Evolutionary conservation across 148 eudicot species (phyloP).

Genomic region (Cornus suecica): DNA sequence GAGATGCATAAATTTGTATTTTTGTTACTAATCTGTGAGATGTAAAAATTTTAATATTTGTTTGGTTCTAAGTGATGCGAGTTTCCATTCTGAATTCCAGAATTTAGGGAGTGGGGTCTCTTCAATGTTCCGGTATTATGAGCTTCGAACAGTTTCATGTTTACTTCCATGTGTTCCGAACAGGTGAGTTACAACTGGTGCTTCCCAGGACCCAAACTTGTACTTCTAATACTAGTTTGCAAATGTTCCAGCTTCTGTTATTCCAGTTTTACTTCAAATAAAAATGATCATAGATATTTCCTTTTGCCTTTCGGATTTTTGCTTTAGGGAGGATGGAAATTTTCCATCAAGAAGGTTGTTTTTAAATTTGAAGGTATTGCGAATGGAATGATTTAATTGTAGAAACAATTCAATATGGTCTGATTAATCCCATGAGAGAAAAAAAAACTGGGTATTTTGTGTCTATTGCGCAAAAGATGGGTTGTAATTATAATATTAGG

Average conservation of each 20-base stretch:
- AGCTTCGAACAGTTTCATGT: background rate
- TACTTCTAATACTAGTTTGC: background rate
- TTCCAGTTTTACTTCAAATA: background rate
- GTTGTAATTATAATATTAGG: too few relatives aligned
- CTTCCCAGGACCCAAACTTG: background rate
- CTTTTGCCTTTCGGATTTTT: background rate
- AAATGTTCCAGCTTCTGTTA: background rate
- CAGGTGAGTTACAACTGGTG: background rate
- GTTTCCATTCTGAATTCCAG: background rate
- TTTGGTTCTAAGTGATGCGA: background rate
- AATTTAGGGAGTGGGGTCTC: background rate
- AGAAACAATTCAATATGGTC: too few relatives aligned
- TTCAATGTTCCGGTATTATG: background rate
- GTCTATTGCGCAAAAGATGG: too few relatives aligned
- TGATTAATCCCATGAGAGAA: too few relatives aligned
- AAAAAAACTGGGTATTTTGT: too few relatives aligned
- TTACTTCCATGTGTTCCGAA: background rate
- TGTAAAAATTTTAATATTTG: background rate
- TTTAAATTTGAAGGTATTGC: background rate
- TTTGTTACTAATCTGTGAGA: background rate
- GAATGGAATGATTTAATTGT: background rate
- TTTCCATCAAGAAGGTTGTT: background rate
- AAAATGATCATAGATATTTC: background rate
- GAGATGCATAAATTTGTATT: background rate
- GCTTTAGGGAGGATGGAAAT: background rate